Conservation (phyloP, 2,329 filamentous ascomycete genomes). For the Dothiorella sarmentorum region DNA sequence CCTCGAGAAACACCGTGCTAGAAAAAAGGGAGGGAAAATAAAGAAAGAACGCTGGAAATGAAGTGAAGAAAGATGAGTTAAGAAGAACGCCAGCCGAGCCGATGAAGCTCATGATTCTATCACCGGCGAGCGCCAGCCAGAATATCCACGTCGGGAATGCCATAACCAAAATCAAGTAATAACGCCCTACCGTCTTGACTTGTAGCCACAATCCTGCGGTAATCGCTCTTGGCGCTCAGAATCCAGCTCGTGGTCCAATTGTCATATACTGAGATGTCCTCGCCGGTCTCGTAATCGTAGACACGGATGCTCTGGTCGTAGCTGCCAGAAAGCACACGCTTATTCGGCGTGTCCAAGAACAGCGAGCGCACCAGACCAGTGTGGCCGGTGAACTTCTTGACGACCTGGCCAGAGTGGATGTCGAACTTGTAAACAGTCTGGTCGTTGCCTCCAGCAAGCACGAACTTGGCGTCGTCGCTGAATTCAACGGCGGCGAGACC, state of each 20-base stretch:
- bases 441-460: conserved; percentile 93
- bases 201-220: conserved; percentile 88
- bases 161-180: conserved; percentile 84
- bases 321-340: conserved; percentile 82
- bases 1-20: conserved; percentile 8
- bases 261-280: conserved; percentile 78
- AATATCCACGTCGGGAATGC: conserved; percentile 50
- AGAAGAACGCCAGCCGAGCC: neutral
- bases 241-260: conserved; percentile 98
- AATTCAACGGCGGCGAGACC: conserved; percentile 96
- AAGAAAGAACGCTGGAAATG: neutral
- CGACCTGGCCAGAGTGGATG: conserved; percentile 79
- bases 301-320: conserved; percentile 97
- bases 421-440: conserved; percentile 95
- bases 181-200: conserved; percentile 91
- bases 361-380: conserved; percentile 81
- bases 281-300: conserved; percentile 79
- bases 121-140: conserved; percentile 4
- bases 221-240: conserved; percentile 91
- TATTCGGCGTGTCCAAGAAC: conserved; percentile 83
- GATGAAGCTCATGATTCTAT: neutral
- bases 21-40: neutral
- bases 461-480: conserved; percentile 87
- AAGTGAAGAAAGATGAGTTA: neutral
- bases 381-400: conserved; percentile 79